Evolutionary conservation across 2,329 filamentous ascomycete species (phyloP).

Genomic region (Aspergillus caelatus): DNA sequence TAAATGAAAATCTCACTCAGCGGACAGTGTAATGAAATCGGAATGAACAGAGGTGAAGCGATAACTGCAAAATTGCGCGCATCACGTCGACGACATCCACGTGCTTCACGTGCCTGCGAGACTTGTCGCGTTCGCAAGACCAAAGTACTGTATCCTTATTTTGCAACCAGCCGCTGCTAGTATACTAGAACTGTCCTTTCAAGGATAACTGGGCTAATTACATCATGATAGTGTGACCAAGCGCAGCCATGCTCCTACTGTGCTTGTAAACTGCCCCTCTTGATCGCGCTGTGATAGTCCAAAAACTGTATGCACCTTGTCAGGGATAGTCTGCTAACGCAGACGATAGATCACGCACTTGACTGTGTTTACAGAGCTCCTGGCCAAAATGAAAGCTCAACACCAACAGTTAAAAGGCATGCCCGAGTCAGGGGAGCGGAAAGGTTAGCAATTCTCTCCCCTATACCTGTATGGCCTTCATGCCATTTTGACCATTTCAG

Average conservation of each 20-base stretch:
- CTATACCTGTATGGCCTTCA: background rate
- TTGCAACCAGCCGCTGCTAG: background rate
- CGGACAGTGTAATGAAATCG: background rate
- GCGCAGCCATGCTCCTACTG: conserved; percentile 24
- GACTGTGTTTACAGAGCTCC: conserved; percentile 19
- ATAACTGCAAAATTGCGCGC: conserved; percentile 16
- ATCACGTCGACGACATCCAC: conserved; percentile 16
- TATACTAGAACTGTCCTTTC: background rate
- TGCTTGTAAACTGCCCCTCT: conserved; percentile 19
- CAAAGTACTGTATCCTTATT: conserved; percentile 15
- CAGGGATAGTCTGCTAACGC: background rate
- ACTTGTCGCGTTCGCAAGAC: conserved; percentile 29
- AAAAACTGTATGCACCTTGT: background rate
- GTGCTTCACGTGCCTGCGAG: conserved; percentile 28
- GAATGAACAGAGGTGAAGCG: background rate
- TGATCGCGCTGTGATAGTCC: background rate
- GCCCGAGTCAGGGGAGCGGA: conserved; percentile 10
- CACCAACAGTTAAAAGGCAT: conserved; percentile 11
- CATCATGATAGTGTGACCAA: conserved; percentile 21
- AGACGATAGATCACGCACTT: conserved; percentile 20
- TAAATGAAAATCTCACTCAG: background rate
- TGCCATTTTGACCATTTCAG: background rate
- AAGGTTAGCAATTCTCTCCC: conserved; percentile 1
- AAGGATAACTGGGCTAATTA: background rate
- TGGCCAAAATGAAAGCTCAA: conserved; percentile 9